Percentiles rank a stretch among this genome's conserved stretches.
Evolutionary conservation across 2,329 filamentous ascomycete genomes (phyloP).

Genomic region (Fusarium newnesense): DNA sequence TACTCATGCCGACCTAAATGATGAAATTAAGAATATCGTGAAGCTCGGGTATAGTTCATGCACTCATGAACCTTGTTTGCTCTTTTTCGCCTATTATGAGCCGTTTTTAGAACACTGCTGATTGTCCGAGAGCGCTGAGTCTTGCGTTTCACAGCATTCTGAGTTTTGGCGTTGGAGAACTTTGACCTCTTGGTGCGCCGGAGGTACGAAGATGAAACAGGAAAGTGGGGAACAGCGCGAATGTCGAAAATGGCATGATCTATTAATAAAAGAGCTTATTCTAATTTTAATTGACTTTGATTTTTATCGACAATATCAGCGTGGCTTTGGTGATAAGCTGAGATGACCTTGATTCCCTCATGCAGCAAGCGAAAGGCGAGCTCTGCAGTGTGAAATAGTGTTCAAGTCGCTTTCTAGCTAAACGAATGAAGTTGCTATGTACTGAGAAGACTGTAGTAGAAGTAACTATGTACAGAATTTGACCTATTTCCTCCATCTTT

Average conservation of each 20-base stretch:
- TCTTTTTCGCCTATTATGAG: not conserved
- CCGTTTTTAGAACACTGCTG: not conserved
- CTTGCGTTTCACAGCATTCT: not conserved
- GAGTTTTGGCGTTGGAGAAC: not conserved
- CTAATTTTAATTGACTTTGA: accelerated
- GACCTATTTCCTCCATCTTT: accelerated
- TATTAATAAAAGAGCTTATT: not conserved
- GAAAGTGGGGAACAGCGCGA: accelerated
- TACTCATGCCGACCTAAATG: not conserved
- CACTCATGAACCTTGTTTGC: accelerated
- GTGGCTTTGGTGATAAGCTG: accelerated
- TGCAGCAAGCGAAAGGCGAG: accelerated
- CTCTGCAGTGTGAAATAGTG: accelerated
- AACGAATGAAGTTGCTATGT: not conserved
- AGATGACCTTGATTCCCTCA: accelerated
- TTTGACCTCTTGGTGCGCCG: not conserved
- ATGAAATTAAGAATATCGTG: too few relatives aligned
- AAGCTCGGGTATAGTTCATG: too few relatives aligned
- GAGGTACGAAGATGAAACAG: not conserved
- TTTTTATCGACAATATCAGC: accelerated
- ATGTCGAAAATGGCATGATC: not conserved
- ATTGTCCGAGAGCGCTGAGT: not conserved
- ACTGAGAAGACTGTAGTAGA: not conserved
- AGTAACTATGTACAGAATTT: not conserved
- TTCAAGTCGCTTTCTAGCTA: accelerated